Evolutionary conservation across 192 early-diverging fungal species (phyloP).

Genomic region (Gigaspora rosea): DNA sequence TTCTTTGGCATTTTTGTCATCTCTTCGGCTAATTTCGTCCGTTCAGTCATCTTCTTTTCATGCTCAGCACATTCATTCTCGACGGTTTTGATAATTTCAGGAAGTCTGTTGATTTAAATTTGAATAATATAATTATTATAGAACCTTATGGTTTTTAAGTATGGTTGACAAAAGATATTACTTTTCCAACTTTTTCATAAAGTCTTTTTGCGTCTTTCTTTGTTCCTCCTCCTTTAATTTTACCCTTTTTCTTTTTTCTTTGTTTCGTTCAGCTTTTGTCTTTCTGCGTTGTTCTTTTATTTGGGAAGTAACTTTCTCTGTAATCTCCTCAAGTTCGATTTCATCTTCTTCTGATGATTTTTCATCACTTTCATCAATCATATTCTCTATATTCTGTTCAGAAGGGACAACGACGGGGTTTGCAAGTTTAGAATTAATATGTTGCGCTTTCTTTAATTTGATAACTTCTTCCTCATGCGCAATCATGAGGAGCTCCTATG

Average conservation of each 20-base stretch:
- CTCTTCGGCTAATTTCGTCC: conserved; percentile 37
- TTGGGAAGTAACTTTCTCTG: not conserved
- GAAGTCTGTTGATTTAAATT: conserved; percentile 44
- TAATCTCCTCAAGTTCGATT: conserved; percentile 33
- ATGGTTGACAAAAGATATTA: not conserved
- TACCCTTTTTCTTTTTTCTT: conserved; percentile 30
- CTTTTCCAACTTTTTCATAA: conserved; percentile 16
- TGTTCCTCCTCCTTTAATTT: conserved; percentile 17
- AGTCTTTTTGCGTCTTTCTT: conserved; percentile 32
- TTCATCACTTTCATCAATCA: conserved; percentile 39
- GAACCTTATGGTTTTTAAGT: not conserved
- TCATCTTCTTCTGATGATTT: conserved; percentile 37
- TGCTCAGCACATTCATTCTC: conserved; percentile 42
- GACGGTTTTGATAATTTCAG: conserved; percentile 50
- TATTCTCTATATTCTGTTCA: conserved; percentile 34
- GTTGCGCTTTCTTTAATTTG: conserved; percentile 42
- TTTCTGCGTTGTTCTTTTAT: conserved; percentile 6
- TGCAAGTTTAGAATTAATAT: conserved; percentile 47
- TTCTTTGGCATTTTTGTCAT: conserved; percentile 42
- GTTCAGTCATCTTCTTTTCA: conserved; percentile 37
- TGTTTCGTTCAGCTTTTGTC: conserved; percentile 34
- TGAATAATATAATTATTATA: not conserved
- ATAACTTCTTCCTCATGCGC: conserved; percentile 61
- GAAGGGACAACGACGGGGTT: conserved; percentile 41
- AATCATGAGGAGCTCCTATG: conserved; percentile 50